A percentile compares a stretch with the other conserved stretches of the same genome.
Evolutionary conservation across 108 stramenopile species (phyloP).

Genomic region (Pelagomonas calceolata): DNA sequence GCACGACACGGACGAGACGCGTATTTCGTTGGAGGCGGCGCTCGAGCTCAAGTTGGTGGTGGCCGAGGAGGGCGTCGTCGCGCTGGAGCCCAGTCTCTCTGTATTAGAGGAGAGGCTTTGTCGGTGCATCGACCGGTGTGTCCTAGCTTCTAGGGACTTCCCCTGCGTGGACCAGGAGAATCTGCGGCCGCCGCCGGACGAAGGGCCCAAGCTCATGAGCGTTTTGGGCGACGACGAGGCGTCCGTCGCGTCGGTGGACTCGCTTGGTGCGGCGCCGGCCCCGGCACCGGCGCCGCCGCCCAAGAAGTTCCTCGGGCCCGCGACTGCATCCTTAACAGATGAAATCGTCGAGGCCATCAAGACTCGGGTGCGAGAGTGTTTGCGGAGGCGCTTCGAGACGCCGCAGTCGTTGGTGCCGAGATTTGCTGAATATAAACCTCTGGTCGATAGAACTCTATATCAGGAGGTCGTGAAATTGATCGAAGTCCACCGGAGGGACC

Average conservation of each 20-base stretch:
- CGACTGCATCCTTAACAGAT: conserved; percentile 19
- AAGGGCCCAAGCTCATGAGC: neutral
- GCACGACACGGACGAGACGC: conserved; percentile 4
- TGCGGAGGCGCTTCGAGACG: conserved; percentile 23
- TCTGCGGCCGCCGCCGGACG: neutral
- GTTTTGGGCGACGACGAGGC: neutral
- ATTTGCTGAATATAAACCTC: conserved; percentile 20
- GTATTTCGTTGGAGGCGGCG: conserved; percentile 6
- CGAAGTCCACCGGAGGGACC: no score
- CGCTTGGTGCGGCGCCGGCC: no score
- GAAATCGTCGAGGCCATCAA: conserved; percentile 27
- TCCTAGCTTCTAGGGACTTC: conserved; percentile 19
- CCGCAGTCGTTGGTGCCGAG: conserved; percentile 22
- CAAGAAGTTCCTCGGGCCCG: conserved; percentile 21
- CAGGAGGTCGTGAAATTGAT: conserved; percentile 10
- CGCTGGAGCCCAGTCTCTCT: conserved; percentile 18
- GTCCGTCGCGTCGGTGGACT: no score
- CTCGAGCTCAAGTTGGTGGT: neutral
- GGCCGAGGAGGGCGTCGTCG: conserved; percentile 7
- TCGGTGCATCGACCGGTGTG: conserved; percentile 15
- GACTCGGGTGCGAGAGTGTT: conserved; percentile 10
- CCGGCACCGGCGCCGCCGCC: no score
- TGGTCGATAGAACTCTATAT: conserved; percentile 27
- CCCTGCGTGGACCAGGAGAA: conserved; percentile 24
- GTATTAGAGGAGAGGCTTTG: conserved; percentile 16